Percentiles rank a stretch among this genome's conserved stretches.
Conservation (phyloP, 78 protist species). For the Andalucia godoyi region DNA sequence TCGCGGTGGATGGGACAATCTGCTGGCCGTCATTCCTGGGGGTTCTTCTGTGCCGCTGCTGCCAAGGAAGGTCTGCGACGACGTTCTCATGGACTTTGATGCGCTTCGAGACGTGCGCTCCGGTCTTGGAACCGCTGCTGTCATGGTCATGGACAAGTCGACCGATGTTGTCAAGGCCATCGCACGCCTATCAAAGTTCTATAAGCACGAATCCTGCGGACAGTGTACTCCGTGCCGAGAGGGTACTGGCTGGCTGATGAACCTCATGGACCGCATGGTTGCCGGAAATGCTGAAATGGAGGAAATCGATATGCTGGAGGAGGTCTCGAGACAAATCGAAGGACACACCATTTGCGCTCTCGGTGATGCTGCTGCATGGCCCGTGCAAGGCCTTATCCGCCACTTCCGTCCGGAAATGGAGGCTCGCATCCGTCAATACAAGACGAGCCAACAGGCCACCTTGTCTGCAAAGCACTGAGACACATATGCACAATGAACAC, state of each 20-base stretch:
- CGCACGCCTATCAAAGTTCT: constrained; percentile 77
- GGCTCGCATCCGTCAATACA: constrained; percentile 48
- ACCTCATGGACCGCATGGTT: constrained; percentile 73
- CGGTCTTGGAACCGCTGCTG: constrained; percentile 96
- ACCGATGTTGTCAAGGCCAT: constrained; percentile 69
- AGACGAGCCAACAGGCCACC: background rate
- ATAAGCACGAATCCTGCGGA: constrained; percentile 97
- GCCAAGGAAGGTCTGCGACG: constrained; percentile 69
- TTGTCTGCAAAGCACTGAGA: background rate
- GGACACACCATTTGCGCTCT: constrained; percentile 98
- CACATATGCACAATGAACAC: background rate
- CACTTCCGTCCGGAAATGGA: constrained; percentile 87
- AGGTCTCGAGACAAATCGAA: constrained; percentile 71
- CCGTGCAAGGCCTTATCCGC: constrained; percentile 92
- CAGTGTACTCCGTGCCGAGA: constrained; percentile 97
- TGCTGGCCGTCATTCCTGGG: constrained; percentile 88
- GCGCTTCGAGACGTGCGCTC: constrained; percentile 62
- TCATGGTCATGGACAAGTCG: constrained; percentile 88
- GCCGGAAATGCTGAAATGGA: constrained; percentile 77
- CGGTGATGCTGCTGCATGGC: constrained; percentile 99
- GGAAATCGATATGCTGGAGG: constrained; percentile 88
- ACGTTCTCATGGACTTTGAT: constrained; percentile 94
- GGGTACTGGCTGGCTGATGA: constrained; percentile 72
- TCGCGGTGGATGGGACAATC: constrained; percentile 95
- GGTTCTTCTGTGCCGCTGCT: constrained; percentile 93